Conservation (phyloP, 2,329 filamentous ascomycete species). For the Domatiomyces catenatus region DNA sequence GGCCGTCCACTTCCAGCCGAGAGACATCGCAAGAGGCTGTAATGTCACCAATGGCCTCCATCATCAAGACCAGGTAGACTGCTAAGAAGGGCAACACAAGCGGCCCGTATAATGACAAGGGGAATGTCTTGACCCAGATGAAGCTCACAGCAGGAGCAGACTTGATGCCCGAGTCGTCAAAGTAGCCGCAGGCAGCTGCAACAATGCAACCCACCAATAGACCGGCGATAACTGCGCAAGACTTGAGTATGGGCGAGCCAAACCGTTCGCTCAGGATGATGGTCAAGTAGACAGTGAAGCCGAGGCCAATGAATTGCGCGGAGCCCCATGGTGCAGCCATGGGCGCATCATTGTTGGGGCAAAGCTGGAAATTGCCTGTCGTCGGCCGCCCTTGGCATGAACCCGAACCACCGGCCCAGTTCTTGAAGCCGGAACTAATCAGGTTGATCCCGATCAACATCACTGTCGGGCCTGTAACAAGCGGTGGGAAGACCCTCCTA, state of each 20-base stretch:
- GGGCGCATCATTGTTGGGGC: conserved; percentile 43
- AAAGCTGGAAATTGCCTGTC: conserved; percentile 38
- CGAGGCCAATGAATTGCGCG: conserved; percentile 50
- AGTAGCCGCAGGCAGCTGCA: conserved; percentile 51
- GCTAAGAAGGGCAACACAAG: conserved; percentile 48
- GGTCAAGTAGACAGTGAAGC: conserved; percentile 51
- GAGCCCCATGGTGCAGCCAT: conserved; percentile 47
- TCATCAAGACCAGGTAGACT: conserved; percentile 47
- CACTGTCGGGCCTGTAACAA: conserved; percentile 54
- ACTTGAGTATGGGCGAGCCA: conserved; percentile 55
- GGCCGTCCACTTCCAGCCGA: conserved; percentile 47
- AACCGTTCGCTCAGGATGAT: conserved; percentile 57
- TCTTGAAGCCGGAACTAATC: conserved; percentile 46
- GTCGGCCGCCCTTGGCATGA: conserved; percentile 26
- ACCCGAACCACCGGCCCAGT: conserved; percentile 53
- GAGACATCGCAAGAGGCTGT: conserved; percentile 55
- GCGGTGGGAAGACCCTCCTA: conserved; percentile 50
- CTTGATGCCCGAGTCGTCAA: conserved; percentile 43
- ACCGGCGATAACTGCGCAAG: conserved; percentile 48
- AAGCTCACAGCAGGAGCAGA: conserved; percentile 49
- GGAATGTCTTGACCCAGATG: conserved; percentile 56
- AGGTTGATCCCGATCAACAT: conserved; percentile 52
- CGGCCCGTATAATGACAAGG: conserved; percentile 48
- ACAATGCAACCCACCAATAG: conserved; percentile 53
- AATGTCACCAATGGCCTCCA: conserved; percentile 54